phyloP scores from a whole-genome alignment of 75 land plant genomes.

The Azolla pinnata region DNA sequence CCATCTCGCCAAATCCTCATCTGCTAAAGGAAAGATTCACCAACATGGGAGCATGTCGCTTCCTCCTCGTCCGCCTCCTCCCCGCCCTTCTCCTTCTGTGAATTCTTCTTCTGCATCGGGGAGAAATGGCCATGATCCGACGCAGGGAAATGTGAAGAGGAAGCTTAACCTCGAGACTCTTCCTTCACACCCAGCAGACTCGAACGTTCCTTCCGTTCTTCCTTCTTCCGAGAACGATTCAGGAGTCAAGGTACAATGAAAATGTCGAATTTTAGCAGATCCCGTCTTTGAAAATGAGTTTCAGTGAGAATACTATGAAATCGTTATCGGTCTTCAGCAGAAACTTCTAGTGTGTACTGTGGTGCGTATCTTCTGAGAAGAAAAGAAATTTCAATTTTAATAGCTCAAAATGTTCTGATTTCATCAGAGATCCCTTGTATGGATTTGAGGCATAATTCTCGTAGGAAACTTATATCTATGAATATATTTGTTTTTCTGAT shows the following conservation, averaged over 20 bases:
- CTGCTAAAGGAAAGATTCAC: constrained; percentile 11
- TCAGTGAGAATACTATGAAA: background rate
- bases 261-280: background rate
- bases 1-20: constrained; percentile 1
- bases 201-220: constrained; percentile 2
- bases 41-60: constrained; percentile 15
- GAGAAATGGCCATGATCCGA: constrained; percentile 10
- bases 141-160: constrained; percentile 17
- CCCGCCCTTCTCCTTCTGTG: constrained; percentile 20
- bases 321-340: no score
- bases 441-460: no score
- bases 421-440: no score
- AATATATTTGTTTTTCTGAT: no score
- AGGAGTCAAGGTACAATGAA: background rate
- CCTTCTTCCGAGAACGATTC: constrained; percentile 9
- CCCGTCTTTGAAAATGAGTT: background rate
- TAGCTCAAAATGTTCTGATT: no score
- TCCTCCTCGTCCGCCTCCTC: constrained; percentile 16
- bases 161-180: constrained; percentile 23
- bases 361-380: no score
- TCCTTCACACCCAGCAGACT: background rate
- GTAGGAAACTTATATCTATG: no score
- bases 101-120: constrained; percentile 1
- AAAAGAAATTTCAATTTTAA: no score
- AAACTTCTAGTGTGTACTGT: no score